Base-by-base conservation (phyloP, 129 eudicot genomes). In the Apium graveolens region DNA sequence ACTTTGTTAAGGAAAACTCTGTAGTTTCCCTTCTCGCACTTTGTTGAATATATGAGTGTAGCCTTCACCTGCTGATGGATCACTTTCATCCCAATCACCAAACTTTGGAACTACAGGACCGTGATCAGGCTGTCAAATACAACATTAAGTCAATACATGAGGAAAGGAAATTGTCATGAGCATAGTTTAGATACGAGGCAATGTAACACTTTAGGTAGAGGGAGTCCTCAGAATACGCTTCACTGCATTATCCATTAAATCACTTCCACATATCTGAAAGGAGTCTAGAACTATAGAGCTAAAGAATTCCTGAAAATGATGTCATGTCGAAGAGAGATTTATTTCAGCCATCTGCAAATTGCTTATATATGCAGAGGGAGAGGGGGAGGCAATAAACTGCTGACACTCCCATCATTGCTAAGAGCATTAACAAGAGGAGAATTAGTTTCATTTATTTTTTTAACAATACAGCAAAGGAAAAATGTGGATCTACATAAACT, bases 21-120 rank as follows among this genome's bases (percentile, higher is more conserved):
- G 63, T 57, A 90, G 90, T 69, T 83, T 93, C 86, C 90, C 98
- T 83, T 87, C 94, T 83, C 88, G 70, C 45, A 90, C 94, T 87
- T 74, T 84, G 80, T 79, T 79, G 73, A 93, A 90, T 76, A 90
- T 86, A 43, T 80, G 88, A 62, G 89, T 85, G 82, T 70, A 93
- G 13, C 96, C 96, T 83, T 90, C 98, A 70, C 87, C 98, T 62
- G 97, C 78, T 70, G 98, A 70, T 4, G 93, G 97, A 78, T 93
- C 91, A 72, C 7, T 87, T 75, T 86, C 98, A 76, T 91, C 95
- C 97, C 97, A 91, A 53, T 89, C 96, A 49, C 97, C 97, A 82
- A 93, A 93, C 66, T 86, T 89, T 11, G 98, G 96, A 80, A 93
- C 77, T 43, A 49, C 60, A 6, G 77, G 57, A n/a, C 39, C 38